phyloP scores from a whole-genome alignment of 2,329 filamentous ascomycete species.

The Pseudogymnoascus sp. region DNA sequence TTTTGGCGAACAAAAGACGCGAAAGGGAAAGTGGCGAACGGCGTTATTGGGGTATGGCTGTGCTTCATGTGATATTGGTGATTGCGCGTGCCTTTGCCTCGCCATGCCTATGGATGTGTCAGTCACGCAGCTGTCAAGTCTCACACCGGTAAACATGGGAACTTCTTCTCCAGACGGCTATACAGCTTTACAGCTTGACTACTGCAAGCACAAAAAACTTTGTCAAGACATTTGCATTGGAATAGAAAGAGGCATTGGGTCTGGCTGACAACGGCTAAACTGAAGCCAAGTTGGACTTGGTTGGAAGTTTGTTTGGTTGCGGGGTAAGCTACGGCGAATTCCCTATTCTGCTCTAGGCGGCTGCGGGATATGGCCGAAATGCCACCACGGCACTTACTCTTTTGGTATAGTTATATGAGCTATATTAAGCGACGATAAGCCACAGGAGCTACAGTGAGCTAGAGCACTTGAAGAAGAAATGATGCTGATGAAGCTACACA shows the following conservation, averaged over 20 bases:
- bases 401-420: neutral
- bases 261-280: neutral
- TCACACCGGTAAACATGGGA: neutral
- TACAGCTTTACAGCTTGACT: neutral
- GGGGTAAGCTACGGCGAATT: neutral
- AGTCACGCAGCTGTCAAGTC: neutral
- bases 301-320: neutral
- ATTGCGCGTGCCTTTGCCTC: neutral
- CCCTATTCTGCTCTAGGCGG: neutral
- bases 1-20: neutral
- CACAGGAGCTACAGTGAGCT: neutral
- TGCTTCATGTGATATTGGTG: neutral
- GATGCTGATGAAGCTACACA: neutral
- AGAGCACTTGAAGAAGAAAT: neutral
- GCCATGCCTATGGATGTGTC: neutral
- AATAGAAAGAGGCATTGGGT: neutral
- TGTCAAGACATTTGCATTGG: no score
- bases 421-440: conserved; percentile 32
- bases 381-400: conserved; percentile 3
- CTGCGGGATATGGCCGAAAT: conserved; percentile 5
- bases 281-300: neutral
- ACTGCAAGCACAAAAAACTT: neutral
- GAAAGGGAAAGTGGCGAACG: neutral
- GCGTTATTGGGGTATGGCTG: neutral
- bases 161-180: neutral